Base-by-base conservation (phyloP, 2,329 filamentous ascomycete genomes). In the Claviceps lovelessii region DNA sequence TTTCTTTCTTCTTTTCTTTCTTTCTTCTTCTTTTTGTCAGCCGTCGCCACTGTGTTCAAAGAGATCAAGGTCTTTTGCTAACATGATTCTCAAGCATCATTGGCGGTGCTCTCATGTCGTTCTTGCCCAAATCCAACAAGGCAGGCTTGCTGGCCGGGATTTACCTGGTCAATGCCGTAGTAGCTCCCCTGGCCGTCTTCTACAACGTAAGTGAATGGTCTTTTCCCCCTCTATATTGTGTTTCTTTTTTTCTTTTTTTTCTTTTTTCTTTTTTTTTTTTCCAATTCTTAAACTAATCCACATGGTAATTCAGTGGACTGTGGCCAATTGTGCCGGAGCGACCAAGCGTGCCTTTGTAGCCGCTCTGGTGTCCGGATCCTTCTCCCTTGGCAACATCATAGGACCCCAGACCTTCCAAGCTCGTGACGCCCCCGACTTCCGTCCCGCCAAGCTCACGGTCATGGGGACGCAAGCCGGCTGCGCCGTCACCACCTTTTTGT, bases 401-500 rank as follows among this genome's bases (percentile, higher is more conserved):
- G 77, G 77, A 0, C 77, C 77, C 0, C 74, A 79, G 62, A 79
- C 76, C 3, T 80, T 81, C 67, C 74, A 75, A 59, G 69, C 69
- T 2, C 68, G 68, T 45, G 76, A 81, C 56, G 75, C 72, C 0
- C 78, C 77, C 1, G 67, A 74, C 3, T 80, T 76, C 59, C 70
- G 72, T 13, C 76, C 75, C 0, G 78, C 76, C 17, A 78, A 80
- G 61, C 71, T 80, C 29, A 73, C 76, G 17, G 74, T 81, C 54
- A 71, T 81, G 64, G 75, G 69, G 11, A 79, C 75, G 5, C 73
- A 76, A 56, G 70, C 70, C 11, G 73, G 66, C 17, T 72, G 70
- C 54, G 71, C 69, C 15, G 31, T 69, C 1, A 67, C 69, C 42
- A 74, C 76, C 0, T 65, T 74, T 5, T 19, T 67, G 7, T 62